Conservation (phyloP, 192 early-diverging fungal species). For the Backusella macrospora region DNA sequence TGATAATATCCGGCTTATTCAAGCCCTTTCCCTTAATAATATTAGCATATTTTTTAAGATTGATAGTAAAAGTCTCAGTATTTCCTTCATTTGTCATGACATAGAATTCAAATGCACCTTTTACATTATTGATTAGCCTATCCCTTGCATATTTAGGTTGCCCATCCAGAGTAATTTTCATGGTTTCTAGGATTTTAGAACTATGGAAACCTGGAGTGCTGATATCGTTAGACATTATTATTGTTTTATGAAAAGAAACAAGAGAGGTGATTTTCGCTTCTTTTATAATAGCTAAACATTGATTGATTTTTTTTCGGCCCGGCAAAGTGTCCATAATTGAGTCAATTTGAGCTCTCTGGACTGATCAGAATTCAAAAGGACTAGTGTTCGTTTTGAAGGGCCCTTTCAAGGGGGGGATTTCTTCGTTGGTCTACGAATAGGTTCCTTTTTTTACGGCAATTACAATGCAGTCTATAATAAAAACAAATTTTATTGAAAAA, state of each 20-base stretch:
- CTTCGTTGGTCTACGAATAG: no score
- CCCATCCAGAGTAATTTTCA: conserved; percentile 59
- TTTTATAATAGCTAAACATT: background rate
- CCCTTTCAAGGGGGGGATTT: no score
- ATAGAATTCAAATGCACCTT: conserved; percentile 88
- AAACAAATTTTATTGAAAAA: no score
- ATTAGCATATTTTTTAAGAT: conserved; percentile 76
- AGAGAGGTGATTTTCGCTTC: background rate
- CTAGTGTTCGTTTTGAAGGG: no score
- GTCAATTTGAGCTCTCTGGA: no score
- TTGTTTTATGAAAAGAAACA: background rate
- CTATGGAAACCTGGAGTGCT: conserved; percentile 69
- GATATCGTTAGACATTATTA: conserved; percentile 40
- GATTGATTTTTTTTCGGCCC: no score
- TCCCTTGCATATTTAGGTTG: conserved; percentile 66
- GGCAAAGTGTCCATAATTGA: no score
- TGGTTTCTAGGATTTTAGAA: conserved; percentile 71
- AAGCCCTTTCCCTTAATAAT: conserved; percentile 59
- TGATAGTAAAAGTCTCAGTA: conserved; percentile 78
- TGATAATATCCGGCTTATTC: conserved; percentile 70
- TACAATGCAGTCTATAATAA: no score
- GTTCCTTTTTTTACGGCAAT: no score
- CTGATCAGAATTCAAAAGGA: no score
- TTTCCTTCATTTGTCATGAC: conserved; percentile 74
- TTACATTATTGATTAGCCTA: conserved; percentile 69